Evolutionary conservation across 2,329 filamentous ascomycete species (phyloP).

Genomic region (Gnomoniopsis sp.): DNA sequence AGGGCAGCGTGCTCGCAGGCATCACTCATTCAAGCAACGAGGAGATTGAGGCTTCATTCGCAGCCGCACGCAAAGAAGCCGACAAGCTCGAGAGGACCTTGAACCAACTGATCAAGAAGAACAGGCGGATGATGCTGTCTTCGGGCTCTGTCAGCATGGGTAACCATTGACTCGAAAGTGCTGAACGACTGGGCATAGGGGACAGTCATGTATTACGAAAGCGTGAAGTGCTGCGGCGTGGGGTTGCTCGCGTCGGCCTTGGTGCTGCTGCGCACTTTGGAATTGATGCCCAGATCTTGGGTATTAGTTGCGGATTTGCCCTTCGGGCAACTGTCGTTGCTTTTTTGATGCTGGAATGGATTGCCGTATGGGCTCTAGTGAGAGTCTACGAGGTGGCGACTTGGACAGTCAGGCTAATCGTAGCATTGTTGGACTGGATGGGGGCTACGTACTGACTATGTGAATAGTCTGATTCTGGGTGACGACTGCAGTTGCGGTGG

Average conservation of each 20-base stretch:
- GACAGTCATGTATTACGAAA: background rate
- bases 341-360: background rate
- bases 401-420: conserved; percentile 11
- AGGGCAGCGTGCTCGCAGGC: conserved; percentile 36
- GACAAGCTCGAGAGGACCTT: conserved; percentile 61
- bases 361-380: conserved; percentile 9
- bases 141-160: conserved; percentile 11
- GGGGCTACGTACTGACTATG: conserved; percentile 13
- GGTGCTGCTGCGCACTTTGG: conserved; percentile 10
- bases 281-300: conserved; percentile 6
- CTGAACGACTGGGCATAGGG: background rate
- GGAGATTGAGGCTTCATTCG: conserved; percentile 57
- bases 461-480: background rate
- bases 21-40: conserved; percentile 59
- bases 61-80: conserved; percentile 53
- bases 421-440: conserved; percentile 13
- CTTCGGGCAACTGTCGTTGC: conserved; percentile 10
- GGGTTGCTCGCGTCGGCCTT: conserved; percentile 10
- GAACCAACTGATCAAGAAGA: conserved; percentile 57
- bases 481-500: background rate
- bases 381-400: conserved; percentile 9
- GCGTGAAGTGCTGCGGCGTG: conserved; percentile 14
- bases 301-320: conserved; percentile 12
- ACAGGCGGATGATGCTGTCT: conserved; percentile 46
- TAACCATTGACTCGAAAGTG: conserved; percentile 16